Conservation (phyloP, 1,284 basidiomycete genomes). For the Dichomitus squalens region DNA sequence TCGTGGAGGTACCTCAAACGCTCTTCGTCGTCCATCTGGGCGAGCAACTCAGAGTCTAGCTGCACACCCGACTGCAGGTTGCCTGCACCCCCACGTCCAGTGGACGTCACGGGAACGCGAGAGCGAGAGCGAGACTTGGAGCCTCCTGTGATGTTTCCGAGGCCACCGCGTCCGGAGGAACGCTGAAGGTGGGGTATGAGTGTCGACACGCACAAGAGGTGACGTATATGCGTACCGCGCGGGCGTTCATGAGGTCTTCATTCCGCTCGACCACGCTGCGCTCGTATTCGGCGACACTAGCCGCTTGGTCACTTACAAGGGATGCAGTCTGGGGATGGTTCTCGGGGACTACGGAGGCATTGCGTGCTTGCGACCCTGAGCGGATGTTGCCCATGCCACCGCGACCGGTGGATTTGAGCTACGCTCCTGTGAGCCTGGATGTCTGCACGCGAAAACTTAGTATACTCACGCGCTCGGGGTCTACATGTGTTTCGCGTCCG, state of each 20-base stretch:
- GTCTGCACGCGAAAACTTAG: not conserved
- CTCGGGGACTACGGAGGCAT: slow-evolving; percentile 27
- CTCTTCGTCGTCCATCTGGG: slow-evolving; percentile 53
- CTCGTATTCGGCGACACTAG: slow-evolving; percentile 41
- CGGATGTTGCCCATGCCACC: slow-evolving; percentile 81
- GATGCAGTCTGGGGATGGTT: slow-evolving; percentile 36
- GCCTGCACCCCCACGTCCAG: slow-evolving; percentile 70
- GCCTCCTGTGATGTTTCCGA: slow-evolving; percentile 53
- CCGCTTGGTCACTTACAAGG: slow-evolving; percentile 26
- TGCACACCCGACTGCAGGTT: slow-evolving; percentile 50
- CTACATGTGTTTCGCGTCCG: slow-evolving; percentile 55
- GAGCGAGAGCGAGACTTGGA: slow-evolving; percentile 39
- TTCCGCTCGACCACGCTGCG: slow-evolving; percentile 46
- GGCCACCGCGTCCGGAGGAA: slow-evolving; percentile 63
- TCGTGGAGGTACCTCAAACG: slow-evolving; percentile 36
- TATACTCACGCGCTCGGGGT: slow-evolving; percentile 36
- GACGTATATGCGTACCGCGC: slow-evolving; percentile 37
- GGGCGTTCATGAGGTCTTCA: slow-evolving; percentile 35
- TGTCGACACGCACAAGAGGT: not conserved
- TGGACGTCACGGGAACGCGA: slow-evolving; percentile 42
- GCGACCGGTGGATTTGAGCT: slow-evolving; percentile 69
- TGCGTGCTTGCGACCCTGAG: slow-evolving; percentile 62
- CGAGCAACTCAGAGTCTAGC: slow-evolving; percentile 32
- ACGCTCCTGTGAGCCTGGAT: slow-evolving; percentile 1
- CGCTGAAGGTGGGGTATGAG: slow-evolving; percentile 38